These are phyloP conservation scores for Drosera capensis DNA, from an alignment of 148 eudicot genomes.

Conservation along the genomic window DNA sequence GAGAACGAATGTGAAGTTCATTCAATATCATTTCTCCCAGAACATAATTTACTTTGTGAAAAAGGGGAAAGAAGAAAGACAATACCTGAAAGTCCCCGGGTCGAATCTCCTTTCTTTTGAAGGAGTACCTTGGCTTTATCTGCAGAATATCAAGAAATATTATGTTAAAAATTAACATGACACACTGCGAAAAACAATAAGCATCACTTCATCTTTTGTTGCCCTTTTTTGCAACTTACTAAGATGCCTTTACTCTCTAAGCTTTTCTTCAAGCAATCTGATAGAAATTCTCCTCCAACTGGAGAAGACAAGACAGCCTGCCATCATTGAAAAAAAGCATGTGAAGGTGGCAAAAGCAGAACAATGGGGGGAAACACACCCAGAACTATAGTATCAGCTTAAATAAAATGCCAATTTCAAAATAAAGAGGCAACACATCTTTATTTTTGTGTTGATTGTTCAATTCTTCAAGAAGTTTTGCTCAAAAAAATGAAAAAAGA, in stretches of 20 bases:
- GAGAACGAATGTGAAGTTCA: too few species aligned
- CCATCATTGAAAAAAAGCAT: constrained; percentile 2
- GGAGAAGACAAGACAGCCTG: constrained; percentile 82
- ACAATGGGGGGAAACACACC: too few species aligned
- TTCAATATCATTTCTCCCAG: too few species aligned
- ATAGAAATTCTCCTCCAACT: constrained; percentile 84
- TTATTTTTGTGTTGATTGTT: too few species aligned
- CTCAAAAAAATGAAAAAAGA: background rate
- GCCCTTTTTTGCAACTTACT: constrained; percentile 41
- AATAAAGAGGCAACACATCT: too few species aligned
- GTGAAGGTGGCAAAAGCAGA: background rate
- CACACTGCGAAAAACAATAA: too few species aligned
- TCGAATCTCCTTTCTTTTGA: constrained; percentile 86
- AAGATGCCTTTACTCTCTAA: constrained; percentile 86
- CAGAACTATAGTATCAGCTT: too few species aligned
- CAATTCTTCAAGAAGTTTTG: background rate
- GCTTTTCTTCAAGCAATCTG: constrained; percentile 94
- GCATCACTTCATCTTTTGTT: too few species aligned
- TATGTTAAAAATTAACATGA: background rate
- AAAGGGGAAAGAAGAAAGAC: background rate
- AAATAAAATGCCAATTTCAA: background rate
- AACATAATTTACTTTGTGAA: background rate
- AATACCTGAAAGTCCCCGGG: constrained; percentile 94
- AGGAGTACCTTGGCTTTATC: constrained; percentile 93
- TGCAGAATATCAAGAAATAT: constrained; percentile 17